Percentiles rank a stretch among this genome's conserved stretches.
phyloP scores from a whole-genome alignment of 208 protist genomes.

The Crithidia bombi region DNA sequence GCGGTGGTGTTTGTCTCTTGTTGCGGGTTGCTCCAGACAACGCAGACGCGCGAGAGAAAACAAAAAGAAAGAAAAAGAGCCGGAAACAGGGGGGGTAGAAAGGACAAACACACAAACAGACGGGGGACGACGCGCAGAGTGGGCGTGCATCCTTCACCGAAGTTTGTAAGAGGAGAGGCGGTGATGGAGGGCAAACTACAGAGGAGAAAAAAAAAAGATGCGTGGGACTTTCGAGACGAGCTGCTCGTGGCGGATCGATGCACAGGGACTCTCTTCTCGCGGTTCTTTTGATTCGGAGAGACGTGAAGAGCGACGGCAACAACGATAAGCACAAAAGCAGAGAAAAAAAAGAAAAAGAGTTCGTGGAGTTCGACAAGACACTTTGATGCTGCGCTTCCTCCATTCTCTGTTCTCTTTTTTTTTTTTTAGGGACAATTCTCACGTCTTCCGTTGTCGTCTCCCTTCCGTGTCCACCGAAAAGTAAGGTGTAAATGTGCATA shows the following conservation, averaged over 20 bases:
- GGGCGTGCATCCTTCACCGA: no score
- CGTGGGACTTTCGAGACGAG: background rate
- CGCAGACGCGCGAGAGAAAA: no score
- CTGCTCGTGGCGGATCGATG: background rate
- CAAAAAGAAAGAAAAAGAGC: no score
- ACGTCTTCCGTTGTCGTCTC: background rate
- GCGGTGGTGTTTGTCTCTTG: no score
- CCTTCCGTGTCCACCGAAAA: background rate
- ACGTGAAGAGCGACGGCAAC: no score
- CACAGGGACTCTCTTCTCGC: background rate
- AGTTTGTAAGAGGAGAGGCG: no score
- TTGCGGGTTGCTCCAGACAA: no score
- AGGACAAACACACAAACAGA: no score
- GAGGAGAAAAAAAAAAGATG: background rate
- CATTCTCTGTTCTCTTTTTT: background rate
- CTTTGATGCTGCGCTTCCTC: background rate
- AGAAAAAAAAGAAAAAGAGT: conserved; percentile 1
- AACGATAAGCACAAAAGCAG: background rate
- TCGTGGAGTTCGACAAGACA: background rate
- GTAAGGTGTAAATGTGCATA: background rate
- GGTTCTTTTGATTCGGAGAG: background rate
- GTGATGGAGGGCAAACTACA: no score
- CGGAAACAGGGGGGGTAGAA: no score
- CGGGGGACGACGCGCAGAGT: no score
- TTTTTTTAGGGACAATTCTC: no score